These are phyloP conservation scores for Didymella keratinophila DNA, from an alignment of 2,329 filamentous ascomycete genomes.

Conservation along the genomic window DNA sequence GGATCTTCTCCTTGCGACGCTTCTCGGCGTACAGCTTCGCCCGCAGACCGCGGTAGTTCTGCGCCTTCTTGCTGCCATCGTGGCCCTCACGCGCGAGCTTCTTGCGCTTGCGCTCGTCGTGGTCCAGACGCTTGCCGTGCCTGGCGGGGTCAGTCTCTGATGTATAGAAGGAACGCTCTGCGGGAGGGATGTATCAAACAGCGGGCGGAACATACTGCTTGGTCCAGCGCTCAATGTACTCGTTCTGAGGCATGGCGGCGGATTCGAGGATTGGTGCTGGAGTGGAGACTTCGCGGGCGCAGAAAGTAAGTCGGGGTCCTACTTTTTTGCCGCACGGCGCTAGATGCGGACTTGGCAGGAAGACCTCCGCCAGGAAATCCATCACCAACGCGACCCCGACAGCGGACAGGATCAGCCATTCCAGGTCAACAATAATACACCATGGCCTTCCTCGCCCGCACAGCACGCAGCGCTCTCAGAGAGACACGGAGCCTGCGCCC, in stretches of 20 bases:
- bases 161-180: background rate
- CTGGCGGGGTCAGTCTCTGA: slow-evolving; percentile 33
- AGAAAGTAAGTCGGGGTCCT: slow-evolving; percentile 7
- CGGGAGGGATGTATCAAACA: background rate
- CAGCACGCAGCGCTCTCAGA: slow-evolving; percentile 69
- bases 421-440: slow-evolving; percentile 6
- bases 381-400: slow-evolving; percentile 6
- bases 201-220: slow-evolving; percentile 60
- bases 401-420: slow-evolving; percentile 1
- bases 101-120: slow-evolving; percentile 91
- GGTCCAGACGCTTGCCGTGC: slow-evolving; percentile 66
- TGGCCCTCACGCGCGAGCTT: slow-evolving; percentile 86
- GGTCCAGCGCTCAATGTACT: slow-evolving; percentile 77
- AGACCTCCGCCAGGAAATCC: slow-evolving; percentile 23
- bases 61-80: slow-evolving; percentile 85
- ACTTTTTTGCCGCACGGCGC: background rate
- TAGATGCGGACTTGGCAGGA: slow-evolving; percentile 16
- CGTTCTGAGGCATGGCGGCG: slow-evolving; percentile 75
- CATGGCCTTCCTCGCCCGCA: slow-evolving; percentile 57
- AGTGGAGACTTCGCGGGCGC: slow-evolving; percentile 14
- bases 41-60: slow-evolving; percentile 88
- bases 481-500: slow-evolving; percentile 63
- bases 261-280: slow-evolving; percentile 12
- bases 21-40: slow-evolving; percentile 95
- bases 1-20: slow-evolving; percentile 86